Conservation (phyloP, 1,139 yeast genomes). For the Petasospora rhodanensis region DNA sequence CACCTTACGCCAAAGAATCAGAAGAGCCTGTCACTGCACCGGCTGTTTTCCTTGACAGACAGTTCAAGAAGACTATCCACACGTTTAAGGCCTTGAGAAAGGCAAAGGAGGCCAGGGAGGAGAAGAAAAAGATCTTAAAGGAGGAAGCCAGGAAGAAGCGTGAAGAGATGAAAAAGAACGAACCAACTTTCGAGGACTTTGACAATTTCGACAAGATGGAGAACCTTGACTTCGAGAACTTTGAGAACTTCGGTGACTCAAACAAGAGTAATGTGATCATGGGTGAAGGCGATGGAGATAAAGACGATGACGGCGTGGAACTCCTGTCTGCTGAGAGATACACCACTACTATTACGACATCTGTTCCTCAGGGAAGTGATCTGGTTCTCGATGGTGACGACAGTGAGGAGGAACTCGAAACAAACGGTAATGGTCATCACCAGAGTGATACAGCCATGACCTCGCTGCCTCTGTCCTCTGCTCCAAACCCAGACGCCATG, state of each 20-base stretch:
- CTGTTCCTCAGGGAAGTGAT: no score
- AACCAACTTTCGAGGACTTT: constrained; percentile 13
- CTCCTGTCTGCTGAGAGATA: no score
- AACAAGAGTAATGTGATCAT: constrained; percentile 2
- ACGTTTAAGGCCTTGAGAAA: constrained; percentile 15
- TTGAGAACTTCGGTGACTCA: constrained; percentile 11
- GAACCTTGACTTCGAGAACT: constrained; percentile 14
- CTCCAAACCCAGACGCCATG: background rate
- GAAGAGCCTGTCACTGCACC: no score
- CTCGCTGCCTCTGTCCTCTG: background rate
- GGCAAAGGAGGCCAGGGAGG: constrained; percentile 15
- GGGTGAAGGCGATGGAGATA: background rate
- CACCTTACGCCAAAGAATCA: no score
- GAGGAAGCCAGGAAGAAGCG: constrained; percentile 13
- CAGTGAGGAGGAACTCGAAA: no score
- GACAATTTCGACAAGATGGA: constrained; percentile 17
- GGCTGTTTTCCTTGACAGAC: no score
- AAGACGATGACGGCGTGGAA: background rate
- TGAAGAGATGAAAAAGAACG: constrained; percentile 7
- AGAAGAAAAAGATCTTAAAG: constrained; percentile 10
- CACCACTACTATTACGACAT: no score
- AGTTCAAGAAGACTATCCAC: constrained; percentile 14
- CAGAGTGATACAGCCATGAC: no score
- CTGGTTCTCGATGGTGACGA: no score
- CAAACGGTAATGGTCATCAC: no score